Percentiles rank a stretch among this genome's conserved stretches.
Evolutionary conservation across 2,329 filamentous ascomycete genomes (phyloP).

Genomic region (Aspergillus neoniger): DNA sequence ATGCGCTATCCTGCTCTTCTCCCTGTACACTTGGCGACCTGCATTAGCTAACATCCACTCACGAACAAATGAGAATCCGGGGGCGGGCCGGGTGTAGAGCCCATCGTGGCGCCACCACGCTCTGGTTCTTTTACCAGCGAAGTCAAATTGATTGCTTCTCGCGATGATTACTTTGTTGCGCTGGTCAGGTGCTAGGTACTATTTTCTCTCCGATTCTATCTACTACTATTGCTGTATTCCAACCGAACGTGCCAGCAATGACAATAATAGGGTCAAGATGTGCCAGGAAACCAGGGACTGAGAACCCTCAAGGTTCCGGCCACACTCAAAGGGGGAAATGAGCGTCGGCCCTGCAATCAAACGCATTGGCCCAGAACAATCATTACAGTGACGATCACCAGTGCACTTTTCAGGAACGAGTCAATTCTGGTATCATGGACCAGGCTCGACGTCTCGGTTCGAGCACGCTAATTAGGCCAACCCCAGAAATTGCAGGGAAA

Average conservation of each 20-base stretch:
- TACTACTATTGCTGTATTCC: background rate
- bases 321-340: background rate
- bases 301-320: background rate
- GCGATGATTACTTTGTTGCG: background rate
- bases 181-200: background rate
- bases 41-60: background rate
- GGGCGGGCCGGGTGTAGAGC: slow-evolving; percentile 21
- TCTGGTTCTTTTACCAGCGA: slow-evolving; percentile 10
- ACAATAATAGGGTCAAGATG: background rate
- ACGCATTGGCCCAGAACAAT: slow-evolving; percentile 16
- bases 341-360: slow-evolving; percentile 1
- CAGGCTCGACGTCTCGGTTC: slow-evolving; percentile 2
- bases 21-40: no score
- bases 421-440: slow-evolving; percentile 9
- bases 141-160: slow-evolving; percentile 14
- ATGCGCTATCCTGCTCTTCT: background rate
- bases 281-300: background rate
- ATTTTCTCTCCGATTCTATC: background rate
- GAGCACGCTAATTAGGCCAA: slow-evolving; percentile 12
- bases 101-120: background rate
- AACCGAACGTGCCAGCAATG: background rate
- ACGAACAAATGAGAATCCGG: slow-evolving; percentile 28
- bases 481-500: background rate
- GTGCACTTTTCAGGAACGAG: background rate
- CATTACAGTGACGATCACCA: slow-evolving; percentile 14